These are phyloP conservation scores for Penicillium sp. DNA, from an alignment of 2,329 filamentous ascomycete species.

Conservation along the genomic window DNA sequence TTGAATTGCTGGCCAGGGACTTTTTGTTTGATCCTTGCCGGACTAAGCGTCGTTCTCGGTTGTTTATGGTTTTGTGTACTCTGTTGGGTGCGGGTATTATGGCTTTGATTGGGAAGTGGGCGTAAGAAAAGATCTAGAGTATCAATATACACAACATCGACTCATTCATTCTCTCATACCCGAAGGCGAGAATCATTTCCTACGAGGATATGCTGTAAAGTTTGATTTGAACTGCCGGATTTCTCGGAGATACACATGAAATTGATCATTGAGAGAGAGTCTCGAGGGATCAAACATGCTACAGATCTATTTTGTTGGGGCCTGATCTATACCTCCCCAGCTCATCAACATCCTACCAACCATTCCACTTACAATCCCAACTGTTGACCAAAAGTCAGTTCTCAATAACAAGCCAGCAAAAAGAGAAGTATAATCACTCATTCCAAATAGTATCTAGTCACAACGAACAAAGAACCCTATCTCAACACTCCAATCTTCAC, in stretches of 20 bases:
- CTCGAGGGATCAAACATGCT: too few species aligned
- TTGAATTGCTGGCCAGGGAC: conserved; percentile 58
- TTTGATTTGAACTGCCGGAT: too few species aligned
- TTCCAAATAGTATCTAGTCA: too few species aligned
- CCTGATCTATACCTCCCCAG: not conserved
- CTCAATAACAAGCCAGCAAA: too few species aligned
- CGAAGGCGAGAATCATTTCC: too few species aligned
- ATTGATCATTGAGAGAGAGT: too few species aligned
- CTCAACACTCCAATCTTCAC: not conserved
- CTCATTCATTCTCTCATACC: too few species aligned
- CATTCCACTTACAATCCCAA: too few species aligned
- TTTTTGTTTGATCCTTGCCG: conserved; percentile 58
- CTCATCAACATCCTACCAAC: not conserved
- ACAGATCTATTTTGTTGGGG: not conserved
- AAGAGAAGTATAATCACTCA: not conserved
- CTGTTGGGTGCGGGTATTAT: conserved; percentile 55
- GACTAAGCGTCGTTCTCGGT: conserved; percentile 45
- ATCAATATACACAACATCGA: too few species aligned
- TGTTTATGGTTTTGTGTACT: conserved; percentile 52
- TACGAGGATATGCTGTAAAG: too few species aligned
- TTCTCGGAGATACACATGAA: too few species aligned
- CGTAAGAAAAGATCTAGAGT: conserved; percentile 33
- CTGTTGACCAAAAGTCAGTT: too few species aligned
- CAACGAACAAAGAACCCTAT: not conserved
- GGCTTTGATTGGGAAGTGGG: conserved; percentile 60